Conservation (phyloP, 2,329 filamentous ascomycete species). For the Trematosphaeria pertusa region DNA sequence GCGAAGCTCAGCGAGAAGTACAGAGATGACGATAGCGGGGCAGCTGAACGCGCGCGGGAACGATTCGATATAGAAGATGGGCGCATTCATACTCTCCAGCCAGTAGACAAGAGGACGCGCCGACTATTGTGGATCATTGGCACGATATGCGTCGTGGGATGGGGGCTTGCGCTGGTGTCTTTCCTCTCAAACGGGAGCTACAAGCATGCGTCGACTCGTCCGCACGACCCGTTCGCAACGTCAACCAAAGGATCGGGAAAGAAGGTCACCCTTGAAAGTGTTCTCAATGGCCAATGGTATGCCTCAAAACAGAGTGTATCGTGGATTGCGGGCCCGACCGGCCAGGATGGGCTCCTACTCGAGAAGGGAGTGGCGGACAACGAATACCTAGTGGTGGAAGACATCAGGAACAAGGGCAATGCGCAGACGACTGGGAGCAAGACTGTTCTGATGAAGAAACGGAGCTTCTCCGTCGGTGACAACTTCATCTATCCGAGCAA, state of each 20-base stretch:
- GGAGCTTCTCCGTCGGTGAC: slow-evolving; percentile 66
- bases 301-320: slow-evolving; percentile 70
- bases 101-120: slow-evolving; percentile 70
- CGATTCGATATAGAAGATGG: slow-evolving; percentile 60
- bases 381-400: slow-evolving; percentile 84
- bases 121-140: slow-evolving; percentile 67
- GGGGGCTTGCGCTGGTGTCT: slow-evolving; percentile 71
- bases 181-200: slow-evolving; percentile 72
- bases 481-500: slow-evolving; percentile 63
- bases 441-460: slow-evolving; percentile 76
- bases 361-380: slow-evolving; percentile 68
- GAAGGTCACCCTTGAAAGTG: slow-evolving; percentile 74
- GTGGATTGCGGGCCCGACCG: slow-evolving; percentile 77
- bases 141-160: slow-evolving; percentile 68
- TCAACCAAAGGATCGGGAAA: slow-evolving; percentile 69
- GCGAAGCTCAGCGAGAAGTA: slow-evolving; percentile 44
- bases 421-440: slow-evolving; percentile 56
- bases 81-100: slow-evolving; percentile 54
- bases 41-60: slow-evolving; percentile 56
- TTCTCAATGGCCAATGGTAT: slow-evolving; percentile 71
- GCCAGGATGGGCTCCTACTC: slow-evolving; percentile 84
- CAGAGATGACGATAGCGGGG: slow-evolving; percentile 48
- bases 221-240: slow-evolving; percentile 73
- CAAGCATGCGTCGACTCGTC: slow-evolving; percentile 67
- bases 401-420: slow-evolving; percentile 68